Evolutionary conservation across 768 basidiomycete genomes (phyloP).

Genomic region (Kwoniella dejecticola): DNA sequence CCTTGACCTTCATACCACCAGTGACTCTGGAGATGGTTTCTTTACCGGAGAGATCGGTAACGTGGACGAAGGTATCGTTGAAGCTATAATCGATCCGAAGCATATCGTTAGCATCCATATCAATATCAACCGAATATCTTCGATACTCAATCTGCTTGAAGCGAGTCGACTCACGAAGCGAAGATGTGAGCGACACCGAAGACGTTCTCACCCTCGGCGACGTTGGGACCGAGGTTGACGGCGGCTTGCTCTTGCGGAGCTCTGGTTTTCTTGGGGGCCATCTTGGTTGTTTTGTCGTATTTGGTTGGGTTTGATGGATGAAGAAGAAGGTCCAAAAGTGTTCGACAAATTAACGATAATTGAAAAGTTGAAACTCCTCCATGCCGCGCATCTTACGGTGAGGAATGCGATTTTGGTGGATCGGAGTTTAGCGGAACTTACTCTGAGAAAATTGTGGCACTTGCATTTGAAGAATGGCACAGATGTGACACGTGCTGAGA

Average conservation of each 20-base stretch:
- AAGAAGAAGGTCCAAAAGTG: conserved; percentile 1
- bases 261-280: conserved; percentile 48
- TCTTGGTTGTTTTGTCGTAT: conserved; percentile 19
- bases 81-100: conserved; percentile 60
- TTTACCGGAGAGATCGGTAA: conserved; percentile 98
- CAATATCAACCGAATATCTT: too few relatives aligned
- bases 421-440: conserved; percentile 22
- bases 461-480: background rate
- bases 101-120: too few relatives aligned
- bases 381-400: background rate
- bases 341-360: background rate
- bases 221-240: conserved; percentile 91
- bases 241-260: conserved; percentile 73
- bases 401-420: too few relatives aligned
- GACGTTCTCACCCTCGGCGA: conserved; percentile 92
- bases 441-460: background rate
- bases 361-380: background rate
- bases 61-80: conserved; percentile 99
- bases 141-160: background rate
- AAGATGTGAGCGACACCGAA: conserved; percentile 99
- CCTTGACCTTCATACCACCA: conserved; percentile 99
- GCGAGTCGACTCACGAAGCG: conserved; percentile 63
- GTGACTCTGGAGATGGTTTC: conserved; percentile 99
- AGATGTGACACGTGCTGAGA: background rate
- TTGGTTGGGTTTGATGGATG: conserved; percentile 21